A percentile compares a stretch with the other conserved stretches of the same genome.
phyloP scores from a whole-genome alignment of 768 basidiomycete genomes.

The Plicaturopsis crispa region DNA sequence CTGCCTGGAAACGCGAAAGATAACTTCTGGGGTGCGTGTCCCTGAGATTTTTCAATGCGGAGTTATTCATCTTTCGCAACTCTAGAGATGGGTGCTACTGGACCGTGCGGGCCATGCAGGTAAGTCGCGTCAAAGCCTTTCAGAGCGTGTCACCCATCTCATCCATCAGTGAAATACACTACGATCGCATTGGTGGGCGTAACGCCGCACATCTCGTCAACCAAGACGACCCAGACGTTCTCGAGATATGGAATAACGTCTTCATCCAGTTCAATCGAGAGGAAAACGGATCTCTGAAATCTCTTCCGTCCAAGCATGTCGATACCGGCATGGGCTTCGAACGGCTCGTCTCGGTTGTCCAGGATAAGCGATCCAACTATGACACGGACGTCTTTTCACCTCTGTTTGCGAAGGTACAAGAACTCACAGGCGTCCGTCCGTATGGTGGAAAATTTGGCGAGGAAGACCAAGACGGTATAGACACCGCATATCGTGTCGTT shows the following conservation, averaged over 20 bases:
- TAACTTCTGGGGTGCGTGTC: conserved; percentile 93
- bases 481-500: conserved; percentile 95
- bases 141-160: conserved; percentile 1
- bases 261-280: conserved; percentile 99
- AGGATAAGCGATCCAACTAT: conserved; percentile 91
- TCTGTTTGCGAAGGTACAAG: conserved; percentile 80
- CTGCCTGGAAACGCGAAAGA: conserved; percentile 93
- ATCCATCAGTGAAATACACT: conserved; percentile 85
- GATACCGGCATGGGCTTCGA: conserved; percentile 99
- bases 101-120: conserved; percentile 97
- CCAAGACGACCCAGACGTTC: conserved; percentile 91
- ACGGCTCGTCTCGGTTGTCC: conserved; percentile 89
- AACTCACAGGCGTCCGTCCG: conserved; percentile 80
- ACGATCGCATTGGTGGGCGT: conserved; percentile 94
- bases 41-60: neutral
- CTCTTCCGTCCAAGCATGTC: conserved; percentile 88
- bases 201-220: conserved; percentile 93
- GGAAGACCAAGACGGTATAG: conserved; percentile 94
- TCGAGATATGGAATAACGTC: conserved; percentile 99
- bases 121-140: conserved; percentile 17
- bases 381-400: conserved; percentile 95
- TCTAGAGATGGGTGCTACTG: conserved; percentile 95
- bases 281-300: conserved; percentile 69
- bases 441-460: conserved; percentile 89
- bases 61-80: conserved; percentile 6